Conservation (phyloP, 108 stramenopile genomes). For the Cyclostephanos tholiformis region DNA sequence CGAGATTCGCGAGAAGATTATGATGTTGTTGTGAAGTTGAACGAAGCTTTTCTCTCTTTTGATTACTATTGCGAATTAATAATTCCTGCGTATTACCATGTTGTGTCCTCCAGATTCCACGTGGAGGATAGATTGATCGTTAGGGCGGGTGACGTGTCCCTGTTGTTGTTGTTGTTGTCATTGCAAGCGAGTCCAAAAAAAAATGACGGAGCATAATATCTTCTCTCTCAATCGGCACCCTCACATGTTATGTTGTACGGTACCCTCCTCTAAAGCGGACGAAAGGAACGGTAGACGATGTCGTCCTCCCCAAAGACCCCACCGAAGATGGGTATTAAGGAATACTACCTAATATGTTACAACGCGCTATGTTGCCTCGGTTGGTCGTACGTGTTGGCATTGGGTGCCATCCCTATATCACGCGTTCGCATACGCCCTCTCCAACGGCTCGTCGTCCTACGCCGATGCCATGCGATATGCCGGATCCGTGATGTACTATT, state of each 20-base stretch:
- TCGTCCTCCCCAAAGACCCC: neutral
- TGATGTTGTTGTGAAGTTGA: too few relatives aligned
- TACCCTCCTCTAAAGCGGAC: neutral
- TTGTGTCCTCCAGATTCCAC: too few relatives aligned
- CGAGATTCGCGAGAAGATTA: conserved; percentile 18
- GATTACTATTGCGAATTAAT: too few relatives aligned
- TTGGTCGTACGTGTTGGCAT: conserved; percentile 79
- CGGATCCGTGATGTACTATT: conserved; percentile 33
- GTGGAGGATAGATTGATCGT: too few relatives aligned
- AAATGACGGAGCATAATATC: too few relatives aligned
- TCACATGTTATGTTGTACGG: too few relatives aligned
- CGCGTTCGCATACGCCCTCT: conserved; percentile 22
- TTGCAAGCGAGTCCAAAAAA: too few relatives aligned
- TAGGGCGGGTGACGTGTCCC: too few relatives aligned
- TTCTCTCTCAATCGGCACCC: too few relatives aligned
- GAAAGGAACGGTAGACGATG: neutral
- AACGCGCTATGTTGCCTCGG: conserved; percentile 85
- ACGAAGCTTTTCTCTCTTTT: too few relatives aligned
- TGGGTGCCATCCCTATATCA: conserved; percentile 55
- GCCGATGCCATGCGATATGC: conserved; percentile 15
- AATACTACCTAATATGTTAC: conserved; percentile 88
- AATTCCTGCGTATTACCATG: too few relatives aligned
- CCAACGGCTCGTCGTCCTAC: neutral
- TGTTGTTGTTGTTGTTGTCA: too few relatives aligned
- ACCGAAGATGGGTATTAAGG: conserved; percentile 42